Conservation (phyloP, 2,329 filamentous ascomycete species). For the Scedosporium minutisporum region DNA sequence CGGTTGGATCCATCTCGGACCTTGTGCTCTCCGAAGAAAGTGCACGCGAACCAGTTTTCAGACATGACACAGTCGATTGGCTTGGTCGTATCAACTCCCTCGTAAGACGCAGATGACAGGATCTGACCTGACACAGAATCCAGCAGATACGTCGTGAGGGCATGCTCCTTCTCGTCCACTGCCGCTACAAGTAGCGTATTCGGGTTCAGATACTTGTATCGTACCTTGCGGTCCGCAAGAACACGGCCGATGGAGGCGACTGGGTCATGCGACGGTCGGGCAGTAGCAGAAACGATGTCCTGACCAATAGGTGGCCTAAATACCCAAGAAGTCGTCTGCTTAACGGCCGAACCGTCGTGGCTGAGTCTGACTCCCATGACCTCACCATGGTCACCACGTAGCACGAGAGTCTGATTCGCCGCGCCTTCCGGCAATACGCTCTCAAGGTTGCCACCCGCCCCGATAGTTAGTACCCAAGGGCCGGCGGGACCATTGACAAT, state of each 20-base stretch:
- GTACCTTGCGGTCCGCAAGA: slow-evolving; percentile 79
- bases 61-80: slow-evolving; percentile 69
- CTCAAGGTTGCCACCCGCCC: slow-evolving; percentile 36
- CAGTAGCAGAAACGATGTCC: slow-evolving; percentile 57
- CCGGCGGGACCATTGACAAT: slow-evolving; percentile 42
- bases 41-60: slow-evolving; percentile 94
- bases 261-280: slow-evolving; percentile 67
- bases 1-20: slow-evolving; percentile 42
- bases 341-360: slow-evolving; percentile 27
- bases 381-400: slow-evolving; percentile 36
- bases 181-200: slow-evolving; percentile 73
- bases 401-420: slow-evolving; percentile 45
- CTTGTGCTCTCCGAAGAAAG: slow-evolving; percentile 57
- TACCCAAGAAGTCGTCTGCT: slow-evolving; percentile 55
- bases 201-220: slow-evolving; percentile 94
- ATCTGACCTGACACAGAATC: slow-evolving; percentile 80
- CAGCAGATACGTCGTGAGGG: slow-evolving; percentile 66
- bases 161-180: slow-evolving; percentile 45
- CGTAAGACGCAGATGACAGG: slow-evolving; percentile 60
- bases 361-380: slow-evolving; percentile 48
- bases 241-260: slow-evolving; percentile 93
- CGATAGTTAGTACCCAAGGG: slow-evolving; percentile 45
- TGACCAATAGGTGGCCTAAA: slow-evolving; percentile 60
- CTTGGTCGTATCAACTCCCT: slow-evolving; percentile 63
- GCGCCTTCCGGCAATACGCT: slow-evolving; percentile 34